Conservation (phyloP, 2,329 filamentous ascomycete species). For the Emmonsia crescens region DNA sequence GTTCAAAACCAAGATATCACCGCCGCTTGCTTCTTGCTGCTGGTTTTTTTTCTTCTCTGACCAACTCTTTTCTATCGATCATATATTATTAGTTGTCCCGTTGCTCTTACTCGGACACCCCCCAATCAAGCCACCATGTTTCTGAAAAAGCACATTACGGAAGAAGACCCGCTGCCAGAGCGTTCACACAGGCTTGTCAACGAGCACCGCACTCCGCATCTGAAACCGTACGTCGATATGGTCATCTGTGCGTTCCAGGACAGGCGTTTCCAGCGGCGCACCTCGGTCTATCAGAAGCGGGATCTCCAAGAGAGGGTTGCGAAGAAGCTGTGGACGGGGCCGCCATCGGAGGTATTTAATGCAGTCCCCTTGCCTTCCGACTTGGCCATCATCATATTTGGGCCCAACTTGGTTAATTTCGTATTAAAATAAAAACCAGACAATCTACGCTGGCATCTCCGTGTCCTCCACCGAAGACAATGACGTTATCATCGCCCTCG, state of each 20-base stretch:
- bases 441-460: conserved; percentile 33
- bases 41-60: no score
- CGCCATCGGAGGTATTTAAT: conserved; percentile 29
- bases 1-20: no score
- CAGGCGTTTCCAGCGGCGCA: conserved; percentile 19
- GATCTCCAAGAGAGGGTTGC: conserved; percentile 22
- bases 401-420: background rate
- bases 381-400: no score
- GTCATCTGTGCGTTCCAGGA: conserved; percentile 8
- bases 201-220: background rate
- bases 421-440: conserved; percentile 17
- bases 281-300: conserved; percentile 25
- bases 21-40: no score
- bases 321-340: conserved; percentile 26
- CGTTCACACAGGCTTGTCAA: background rate
- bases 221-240: conserved; percentile 9
- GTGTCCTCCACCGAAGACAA: conserved; percentile 26
- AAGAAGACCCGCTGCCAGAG: background rate
- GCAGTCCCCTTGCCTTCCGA: no score
- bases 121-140: background rate
- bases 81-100: no score
- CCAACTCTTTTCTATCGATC: no score
- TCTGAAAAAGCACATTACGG: background rate
- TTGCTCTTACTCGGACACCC: background rate
- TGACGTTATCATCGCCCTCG: conserved; percentile 52